Base-by-base conservation (phyloP, 2,329 filamentous ascomycete genomes). In the Alternaria alternata region DNA sequence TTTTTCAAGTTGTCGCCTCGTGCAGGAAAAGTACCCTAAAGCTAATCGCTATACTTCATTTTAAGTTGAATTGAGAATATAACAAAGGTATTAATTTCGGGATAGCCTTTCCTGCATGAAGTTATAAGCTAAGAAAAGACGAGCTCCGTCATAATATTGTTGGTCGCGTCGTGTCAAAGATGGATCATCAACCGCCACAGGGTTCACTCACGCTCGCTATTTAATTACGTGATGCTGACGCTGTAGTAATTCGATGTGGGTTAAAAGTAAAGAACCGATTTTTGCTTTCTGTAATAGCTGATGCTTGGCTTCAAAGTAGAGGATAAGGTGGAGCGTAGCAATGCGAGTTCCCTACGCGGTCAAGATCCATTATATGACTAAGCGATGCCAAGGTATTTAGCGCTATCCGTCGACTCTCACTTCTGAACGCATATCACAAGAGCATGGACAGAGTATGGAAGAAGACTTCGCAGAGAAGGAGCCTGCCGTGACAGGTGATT, bases 241-340 rank as follows among this genome's bases (percentile, higher is more conserved):
- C 39, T 44, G 43, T 16, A 39, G 20, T n/a, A 12, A 54, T 16
- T 22, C 26, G n/a, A 26, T 46, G 3, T 36, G n/a, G 20, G 14
- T 26, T 20, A 39, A 5, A 14, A 39, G 42, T 26, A 26, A 26
- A 14, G 5, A n/a, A 20, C 26, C 28, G 32, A 26, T 12, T 53
- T 34, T 24, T 26, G 38, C 7, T 46, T 34, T 34, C 18, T 43
- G 32, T 9, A 44, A 43, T 47, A 48, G 57, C 14, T 60, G 52
- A 56, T 44, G 57, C 32, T 55, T 57, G 9, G 53, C 44, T 52
- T 34, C 43, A 53, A 53, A 51, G 57, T 60, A 57, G 42, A 57
- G 52, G 52, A 53, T 59, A 62, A 54, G 56, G 60, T 62, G 57
- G 57, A 62, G 59, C 55, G 56, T 46, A 49, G 48, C 41, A 39